Conservation (phyloP, 768 basidiomycete species). For the Xanthoconium purpureum region DNA sequence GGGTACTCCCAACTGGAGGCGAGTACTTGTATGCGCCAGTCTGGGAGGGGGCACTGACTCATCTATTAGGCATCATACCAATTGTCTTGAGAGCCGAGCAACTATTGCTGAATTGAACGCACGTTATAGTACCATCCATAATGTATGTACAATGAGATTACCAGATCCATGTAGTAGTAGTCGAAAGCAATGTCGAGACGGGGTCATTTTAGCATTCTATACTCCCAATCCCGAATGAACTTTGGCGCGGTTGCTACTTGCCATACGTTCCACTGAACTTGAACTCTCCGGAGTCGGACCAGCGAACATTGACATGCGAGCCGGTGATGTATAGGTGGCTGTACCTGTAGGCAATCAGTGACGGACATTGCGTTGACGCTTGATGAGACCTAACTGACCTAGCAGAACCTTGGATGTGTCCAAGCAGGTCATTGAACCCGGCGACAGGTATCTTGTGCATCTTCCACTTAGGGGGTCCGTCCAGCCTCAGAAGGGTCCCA, state of each 20-base stretch:
- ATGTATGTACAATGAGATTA: background rate
- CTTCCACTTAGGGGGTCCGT: slow-evolving; percentile 48
- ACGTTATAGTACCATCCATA: background rate
- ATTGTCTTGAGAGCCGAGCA: slow-evolving; percentile 21
- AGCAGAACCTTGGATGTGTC: slow-evolving; percentile 33
- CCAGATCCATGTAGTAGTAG: background rate
- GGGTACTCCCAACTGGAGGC: slow-evolving; percentile 64
- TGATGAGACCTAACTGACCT: slow-evolving; percentile 29
- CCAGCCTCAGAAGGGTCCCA: slow-evolving; percentile 41
- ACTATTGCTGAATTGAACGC: slow-evolving; percentile 6
- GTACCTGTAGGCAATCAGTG: slow-evolving; percentile 33
- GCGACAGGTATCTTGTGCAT: slow-evolving; percentile 41
- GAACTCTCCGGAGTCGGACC: slow-evolving; percentile 50
- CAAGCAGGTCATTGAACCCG: slow-evolving; percentile 36
- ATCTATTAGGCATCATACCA: slow-evolving; percentile 24
- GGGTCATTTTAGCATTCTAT: background rate
- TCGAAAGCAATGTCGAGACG: background rate
- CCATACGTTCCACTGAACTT: slow-evolving; percentile 55
- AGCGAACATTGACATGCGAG: slow-evolving; percentile 43
- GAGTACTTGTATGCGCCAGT: slow-evolving; percentile 13
- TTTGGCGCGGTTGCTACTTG: background rate
- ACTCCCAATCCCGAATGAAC: background rate
- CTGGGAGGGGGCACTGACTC: slow-evolving; percentile 1
- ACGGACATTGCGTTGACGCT: background rate
- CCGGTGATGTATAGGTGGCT: slow-evolving; percentile 37